These are phyloP conservation scores for Niveomyces coronatus DNA, from an alignment of 2,329 filamentous ascomycete species.

Conservation along the genomic window DNA sequence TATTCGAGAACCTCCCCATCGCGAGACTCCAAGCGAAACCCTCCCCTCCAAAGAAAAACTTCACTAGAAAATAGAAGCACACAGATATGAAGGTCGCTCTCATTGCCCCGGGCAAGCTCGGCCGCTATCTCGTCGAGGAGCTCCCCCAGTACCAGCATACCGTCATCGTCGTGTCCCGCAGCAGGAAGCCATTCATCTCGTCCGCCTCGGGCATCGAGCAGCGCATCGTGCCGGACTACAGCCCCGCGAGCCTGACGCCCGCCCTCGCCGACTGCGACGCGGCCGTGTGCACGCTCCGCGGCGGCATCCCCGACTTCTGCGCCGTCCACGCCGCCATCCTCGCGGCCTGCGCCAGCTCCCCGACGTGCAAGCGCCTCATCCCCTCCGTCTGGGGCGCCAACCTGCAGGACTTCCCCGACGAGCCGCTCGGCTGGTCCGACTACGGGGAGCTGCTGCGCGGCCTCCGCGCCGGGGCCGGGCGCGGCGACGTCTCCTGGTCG, in stretches of 20 bases:
- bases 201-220: not conserved
- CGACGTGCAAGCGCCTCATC: constrained; percentile 9
- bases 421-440: constrained; percentile 7
- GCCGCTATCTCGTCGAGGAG: constrained; percentile 8
- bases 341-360: constrained; percentile 4
- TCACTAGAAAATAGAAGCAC: too few relatives aligned
- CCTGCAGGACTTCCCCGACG: constrained; percentile 6
- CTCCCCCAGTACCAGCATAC: not conserved
- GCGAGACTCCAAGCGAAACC: too few relatives aligned
- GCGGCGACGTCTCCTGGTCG: constrained; percentile 5
- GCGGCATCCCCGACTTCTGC: not conserved
- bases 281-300: constrained; percentile 5
- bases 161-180: constrained; percentile 4
- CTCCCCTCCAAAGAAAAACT: too few relatives aligned
- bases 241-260: not conserved
- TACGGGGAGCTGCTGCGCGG: not conserved
- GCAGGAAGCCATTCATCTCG: constrained; percentile 2
- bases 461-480: not conserved
- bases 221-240: constrained; percentile 2
- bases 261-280: constrained; percentile 7
- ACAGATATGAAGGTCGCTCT: constrained; percentile 6
- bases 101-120: constrained; percentile 7
- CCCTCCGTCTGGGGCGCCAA: constrained; percentile 7
- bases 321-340: constrained; percentile 6
- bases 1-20: too few relatives aligned